Evolutionary conservation across 2,329 filamentous ascomycete species (phyloP), one percentile per base, ranked within the genome.

Genomic region (Xylaria arbuscula): DNA sequence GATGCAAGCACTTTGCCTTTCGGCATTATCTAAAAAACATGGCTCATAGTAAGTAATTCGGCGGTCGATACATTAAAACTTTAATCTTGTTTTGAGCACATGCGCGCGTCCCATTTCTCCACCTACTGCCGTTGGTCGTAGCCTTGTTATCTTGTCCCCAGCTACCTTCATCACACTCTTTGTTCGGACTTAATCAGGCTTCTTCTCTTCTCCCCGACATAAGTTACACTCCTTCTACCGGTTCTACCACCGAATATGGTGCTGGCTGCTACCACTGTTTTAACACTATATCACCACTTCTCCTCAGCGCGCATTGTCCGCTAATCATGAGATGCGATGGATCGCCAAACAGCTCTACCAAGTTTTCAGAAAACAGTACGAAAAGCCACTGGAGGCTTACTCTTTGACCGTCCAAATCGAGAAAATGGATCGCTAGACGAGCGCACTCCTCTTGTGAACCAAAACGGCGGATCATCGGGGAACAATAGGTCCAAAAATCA

Each of bases 301-400:
- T 58, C 4, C 22, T 51, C 40, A 54, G 38, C 38, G 66, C 47
- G 67, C 61, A 64, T 63, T 56, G 67, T 67, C 62, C 56, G 74
- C 77, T 78, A 73, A 78, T 70, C 28, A 76, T 74, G 72, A 72
- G 64, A 68, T 68, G 69, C 67, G 64, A 77, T 77, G 75, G 69
- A 64, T 72, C 70, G 66, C 55, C 57, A 75, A 74, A 69, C 70
- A 78, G 77, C 64, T 57, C 66, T 72, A 72, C 76, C 76, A 11
- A 77, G 74, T 72, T 72, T 77, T 40, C 72, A 72, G 53, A 56
- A 59, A 28, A 54, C 68, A 60, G 40, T 78, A 55, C 76, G 76
- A 69, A 73, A 73, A 67, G 72, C 71, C 22, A 74, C 73, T 9
- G 54, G 42, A 55, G 32, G 61, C 19, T 11, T 67, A 40, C 22